phyloP scores from a whole-genome alignment of 163 green algal genomes.

The Trebouxia gelatinosa region DNA sequence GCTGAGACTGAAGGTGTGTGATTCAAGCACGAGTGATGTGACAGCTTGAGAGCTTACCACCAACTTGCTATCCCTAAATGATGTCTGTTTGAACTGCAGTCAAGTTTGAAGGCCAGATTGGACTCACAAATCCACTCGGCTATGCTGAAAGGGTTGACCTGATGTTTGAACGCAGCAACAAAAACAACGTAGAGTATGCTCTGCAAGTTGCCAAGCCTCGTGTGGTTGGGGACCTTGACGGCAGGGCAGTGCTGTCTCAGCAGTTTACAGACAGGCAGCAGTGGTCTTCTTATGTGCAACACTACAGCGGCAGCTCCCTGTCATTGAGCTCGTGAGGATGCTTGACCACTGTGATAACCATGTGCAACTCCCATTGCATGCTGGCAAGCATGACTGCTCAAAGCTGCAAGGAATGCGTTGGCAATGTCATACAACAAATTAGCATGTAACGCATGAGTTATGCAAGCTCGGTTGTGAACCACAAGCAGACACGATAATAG shows the following conservation, averaged over 20 bases:
- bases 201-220: background rate
- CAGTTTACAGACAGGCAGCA: conserved; percentile 16
- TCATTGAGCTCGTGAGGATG: conserved; percentile 3
- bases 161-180: background rate
- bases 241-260: conserved; percentile 11
- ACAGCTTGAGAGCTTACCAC: background rate
- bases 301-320: conserved; percentile 11
- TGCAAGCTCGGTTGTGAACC: too few relatives aligned
- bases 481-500: too few relatives aligned
- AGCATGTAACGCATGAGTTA: too few relatives aligned
- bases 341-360: too few relatives aligned
- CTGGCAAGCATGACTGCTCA: too few relatives aligned
- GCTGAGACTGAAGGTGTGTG: conserved; percentile 24
- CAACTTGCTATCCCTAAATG: background rate
- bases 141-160: conserved; percentile 27
- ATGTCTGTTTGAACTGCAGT: background rate
- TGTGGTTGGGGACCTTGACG: conserved; percentile 1
- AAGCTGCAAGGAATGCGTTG: too few relatives aligned
- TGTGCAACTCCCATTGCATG: too few relatives aligned
- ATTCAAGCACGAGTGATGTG: background rate
- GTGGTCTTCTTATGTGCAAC: conserved; percentile 11
- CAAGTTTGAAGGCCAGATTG: conserved; percentile 18
- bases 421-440: too few relatives aligned
- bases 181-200: conserved; percentile 22
- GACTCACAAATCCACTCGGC: conserved; percentile 8